Conservation (phyloP, 2,329 filamentous ascomycete species). For the Dactylellina sp. region DNA sequence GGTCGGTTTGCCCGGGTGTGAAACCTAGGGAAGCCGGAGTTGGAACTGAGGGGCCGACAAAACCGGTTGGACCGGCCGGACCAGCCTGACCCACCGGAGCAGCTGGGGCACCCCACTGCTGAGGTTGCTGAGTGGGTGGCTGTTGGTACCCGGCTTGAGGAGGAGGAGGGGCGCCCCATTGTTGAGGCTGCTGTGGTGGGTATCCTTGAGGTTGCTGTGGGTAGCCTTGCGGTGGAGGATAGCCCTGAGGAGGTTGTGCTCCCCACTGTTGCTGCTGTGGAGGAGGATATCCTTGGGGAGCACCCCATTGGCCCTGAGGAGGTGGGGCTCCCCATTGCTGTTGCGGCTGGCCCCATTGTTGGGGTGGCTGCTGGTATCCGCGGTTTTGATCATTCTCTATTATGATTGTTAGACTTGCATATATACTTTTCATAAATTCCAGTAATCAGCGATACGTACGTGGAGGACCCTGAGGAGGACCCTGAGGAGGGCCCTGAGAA, state of each 20-base stretch:
- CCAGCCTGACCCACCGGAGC: no score
- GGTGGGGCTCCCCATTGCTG: conserved; percentile 14
- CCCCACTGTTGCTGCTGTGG: conserved; percentile 18
- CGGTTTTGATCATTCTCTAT: conserved; percentile 29
- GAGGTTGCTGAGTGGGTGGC: conserved; percentile 61
- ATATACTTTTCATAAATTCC: not conserved
- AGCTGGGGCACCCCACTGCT: conserved; percentile 52
- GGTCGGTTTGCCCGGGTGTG: conserved; percentile 35
- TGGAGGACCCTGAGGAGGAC: conserved; percentile 20
- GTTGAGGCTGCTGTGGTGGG: conserved; percentile 58
- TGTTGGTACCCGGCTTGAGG: conserved; percentile 62
- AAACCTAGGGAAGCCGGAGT: conserved; percentile 57
- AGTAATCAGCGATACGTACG: conserved; percentile 9
- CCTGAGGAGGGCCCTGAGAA: conserved; percentile 3
- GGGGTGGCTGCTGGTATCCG: conserved; percentile 29
- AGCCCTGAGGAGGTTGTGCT: conserved; percentile 14
- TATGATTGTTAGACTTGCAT: not conserved
- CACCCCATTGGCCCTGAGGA: conserved; percentile 27
- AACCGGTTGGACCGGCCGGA: conserved; percentile 11
- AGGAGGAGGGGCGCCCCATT: conserved; percentile 29
- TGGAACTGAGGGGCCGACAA: conserved; percentile 36
- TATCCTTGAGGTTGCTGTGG: conserved; percentile 59
- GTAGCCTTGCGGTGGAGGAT: conserved; percentile 22
- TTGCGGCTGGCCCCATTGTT: conserved; percentile 34
- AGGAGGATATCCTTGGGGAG: conserved; percentile 2